These are phyloP conservation scores for Botrytis tulipae DNA, from an alignment of 2,329 filamentous ascomycete genomes.

Conservation along the genomic window DNA sequence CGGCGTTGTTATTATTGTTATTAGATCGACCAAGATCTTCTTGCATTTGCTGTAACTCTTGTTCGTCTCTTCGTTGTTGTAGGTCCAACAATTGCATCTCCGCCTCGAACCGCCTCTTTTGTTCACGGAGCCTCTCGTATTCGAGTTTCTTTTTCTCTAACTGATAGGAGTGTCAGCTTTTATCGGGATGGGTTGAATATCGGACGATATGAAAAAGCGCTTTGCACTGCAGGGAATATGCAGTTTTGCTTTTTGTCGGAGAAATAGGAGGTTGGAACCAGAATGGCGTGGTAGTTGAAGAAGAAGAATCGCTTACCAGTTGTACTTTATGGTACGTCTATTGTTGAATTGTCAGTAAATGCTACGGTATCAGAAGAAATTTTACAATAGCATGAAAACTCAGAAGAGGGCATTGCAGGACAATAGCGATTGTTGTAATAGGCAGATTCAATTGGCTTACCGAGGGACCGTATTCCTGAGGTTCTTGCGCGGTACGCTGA, in stretches of 20 bases:
- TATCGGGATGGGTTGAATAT: neutral
- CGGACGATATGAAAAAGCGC: neutral
- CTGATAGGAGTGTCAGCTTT: slow-evolving; percentile 52
- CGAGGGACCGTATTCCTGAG: slow-evolving; percentile 38
- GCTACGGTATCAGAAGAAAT: slow-evolving; percentile 14
- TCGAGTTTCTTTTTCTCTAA: slow-evolving; percentile 92
- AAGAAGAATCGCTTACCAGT: slow-evolving; percentile 57
- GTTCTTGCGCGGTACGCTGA: slow-evolving; percentile 34
- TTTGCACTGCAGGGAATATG: slow-evolving; percentile 15
- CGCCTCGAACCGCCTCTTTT: slow-evolving; percentile 84
- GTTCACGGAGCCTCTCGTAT: slow-evolving; percentile 86
- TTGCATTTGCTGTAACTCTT: slow-evolving; percentile 81
- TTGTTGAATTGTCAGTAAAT: slow-evolving; percentile 28
- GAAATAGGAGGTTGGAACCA: slow-evolving; percentile 3
- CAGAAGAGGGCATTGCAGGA: slow-evolving; percentile 10
- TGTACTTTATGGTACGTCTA: slow-evolving; percentile 71
- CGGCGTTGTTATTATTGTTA: slow-evolving; percentile 45
- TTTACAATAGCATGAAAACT: neutral
- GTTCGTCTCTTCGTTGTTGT: slow-evolving; percentile 77
- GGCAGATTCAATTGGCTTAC: slow-evolving; percentile 33
- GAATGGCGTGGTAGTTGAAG: neutral
- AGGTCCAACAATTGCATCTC: slow-evolving; percentile 89
- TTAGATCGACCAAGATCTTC: slow-evolving; percentile 66
- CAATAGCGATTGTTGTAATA: slow-evolving; percentile 27
- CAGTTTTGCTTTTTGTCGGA: slow-evolving; percentile 13